A percentile compares a stretch with the other conserved stretches of the same genome.
These are phyloP conservation scores for Arabidopsis hybrid DNA, from an alignment of 441 rosid genomes.

Conservation along the genomic window DNA sequence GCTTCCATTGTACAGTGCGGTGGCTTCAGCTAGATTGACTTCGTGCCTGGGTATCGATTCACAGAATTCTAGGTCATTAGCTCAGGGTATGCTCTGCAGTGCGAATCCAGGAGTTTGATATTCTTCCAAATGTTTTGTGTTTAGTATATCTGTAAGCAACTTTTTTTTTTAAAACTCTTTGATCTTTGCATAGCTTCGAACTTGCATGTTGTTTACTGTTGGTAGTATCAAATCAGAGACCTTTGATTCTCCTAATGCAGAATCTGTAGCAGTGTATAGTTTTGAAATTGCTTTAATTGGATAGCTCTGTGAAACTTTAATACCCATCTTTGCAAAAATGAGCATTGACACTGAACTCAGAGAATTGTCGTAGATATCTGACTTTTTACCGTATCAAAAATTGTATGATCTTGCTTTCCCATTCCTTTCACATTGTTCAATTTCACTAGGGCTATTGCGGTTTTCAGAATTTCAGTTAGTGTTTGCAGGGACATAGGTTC, in stretches of 20 bases:
- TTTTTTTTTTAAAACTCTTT: conserved; percentile 33
- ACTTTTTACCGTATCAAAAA: not conserved
- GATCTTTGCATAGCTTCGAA: conserved; percentile 10
- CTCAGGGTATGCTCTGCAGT: conserved; percentile 98
- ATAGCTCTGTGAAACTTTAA: not conserved
- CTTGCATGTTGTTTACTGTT: conserved; percentile 15
- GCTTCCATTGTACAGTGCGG: conserved; percentile 81
- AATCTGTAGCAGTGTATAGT: conserved; percentile 4
- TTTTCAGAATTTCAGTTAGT: not conserved
- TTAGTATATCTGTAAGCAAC: conserved; percentile 76
- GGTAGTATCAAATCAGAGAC: not conserved
- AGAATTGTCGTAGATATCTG: not conserved
- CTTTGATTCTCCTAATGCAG: not conserved
- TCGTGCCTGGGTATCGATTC: conserved; percentile 89
- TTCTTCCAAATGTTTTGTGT: conserved; percentile 61
- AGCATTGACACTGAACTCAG: not conserved
- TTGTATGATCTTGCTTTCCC: conserved; percentile 11
- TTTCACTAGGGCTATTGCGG: not conserved
- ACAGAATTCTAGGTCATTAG: conserved; percentile 74
- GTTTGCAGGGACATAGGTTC: not conserved
- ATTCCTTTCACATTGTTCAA: not conserved
- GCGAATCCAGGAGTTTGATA: conserved; percentile 96
- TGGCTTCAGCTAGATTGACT: conserved; percentile 84
- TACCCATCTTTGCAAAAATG: not conserved
- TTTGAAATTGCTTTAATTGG: not conserved